Base-by-base conservation (phyloP, 306 rosid species). In the Luffa aegyptiaca region DNA sequence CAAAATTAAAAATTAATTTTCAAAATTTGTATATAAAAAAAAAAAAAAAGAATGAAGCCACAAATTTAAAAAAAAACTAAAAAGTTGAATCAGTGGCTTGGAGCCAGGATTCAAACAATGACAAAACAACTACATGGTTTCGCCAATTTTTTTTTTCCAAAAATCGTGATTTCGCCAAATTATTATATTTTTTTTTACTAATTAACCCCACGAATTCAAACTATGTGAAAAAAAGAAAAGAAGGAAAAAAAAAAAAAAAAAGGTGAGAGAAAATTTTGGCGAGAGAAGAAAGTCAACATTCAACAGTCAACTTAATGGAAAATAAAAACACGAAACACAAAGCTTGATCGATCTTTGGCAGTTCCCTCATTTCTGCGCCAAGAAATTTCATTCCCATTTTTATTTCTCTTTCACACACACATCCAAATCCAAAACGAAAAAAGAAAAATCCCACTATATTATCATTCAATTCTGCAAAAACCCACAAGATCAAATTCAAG, bases 221-320 rank as follows among this genome's bases (percentile, higher is more conserved):
- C 6, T 13, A 13, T 51, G 5, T 51, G 14, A 51, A 51, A 51
- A 51, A 2, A 48, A 10, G 11, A 48, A 10, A 3, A 51, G 13
- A 61, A 1, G n/a, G n/a, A 0, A n/a, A n/a, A 10, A 48, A 48
- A 10, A 3, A 51, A 51, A 61, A 1, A 0, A n/a, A n/a, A 76
- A 42, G 8, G 0, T 33, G 26, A 75, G 70, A 35, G 20, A 69
- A 51, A 45, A 42, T 35, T 4, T 2, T 35, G 2, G 57, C 0
- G 7, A n/a, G 70, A 17, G 56, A 5, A 77, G 11, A 69, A 69
- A 68, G 85, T 86, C 87, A 84, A 56, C 68, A 64, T 76, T 86
- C 80, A 79, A 82, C 70, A 65, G 83, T 87, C 86, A 72, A 84
- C 33, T 63, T 31, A 37, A 10, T 80, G 26, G 76, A 84, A 75